Conservation (phyloP, 306 rosid species). For the Quercus mongolica region DNA sequence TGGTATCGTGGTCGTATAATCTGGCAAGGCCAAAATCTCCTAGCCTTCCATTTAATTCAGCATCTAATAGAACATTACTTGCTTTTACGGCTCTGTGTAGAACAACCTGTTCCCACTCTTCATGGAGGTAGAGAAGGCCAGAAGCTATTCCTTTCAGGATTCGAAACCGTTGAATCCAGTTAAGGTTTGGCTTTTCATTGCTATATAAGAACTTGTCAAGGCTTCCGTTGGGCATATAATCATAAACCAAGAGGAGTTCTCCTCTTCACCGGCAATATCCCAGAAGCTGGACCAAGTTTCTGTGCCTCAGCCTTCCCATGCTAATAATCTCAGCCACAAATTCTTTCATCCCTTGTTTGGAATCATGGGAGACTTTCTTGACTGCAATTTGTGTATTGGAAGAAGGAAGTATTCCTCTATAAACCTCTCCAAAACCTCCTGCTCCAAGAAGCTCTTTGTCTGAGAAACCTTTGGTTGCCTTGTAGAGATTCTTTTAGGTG, state of each 20-base stretch:
- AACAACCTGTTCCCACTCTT: too few species aligned
- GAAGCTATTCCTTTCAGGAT: too few species aligned
- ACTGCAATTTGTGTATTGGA: too few species aligned
- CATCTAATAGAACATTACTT: slow-evolving; percentile 60
- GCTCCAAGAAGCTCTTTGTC: too few species aligned
- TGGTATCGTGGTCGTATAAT: slow-evolving; percentile 48
- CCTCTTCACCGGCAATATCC: slow-evolving; percentile 62
- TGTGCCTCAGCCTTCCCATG: slow-evolving; percentile 65
- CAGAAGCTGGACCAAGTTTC: slow-evolving; percentile 56
- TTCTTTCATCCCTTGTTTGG: slow-evolving; percentile 73
- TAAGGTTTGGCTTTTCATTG: slow-evolving; percentile 30
- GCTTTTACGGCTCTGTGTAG: slow-evolving; percentile 75
- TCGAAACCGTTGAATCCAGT: slow-evolving; percentile 60
- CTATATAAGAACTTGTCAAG: slow-evolving; percentile 45
- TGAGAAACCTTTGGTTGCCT: too few species aligned
- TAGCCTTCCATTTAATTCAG: slow-evolving; percentile 52
- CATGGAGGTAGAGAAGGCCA: too few species aligned
- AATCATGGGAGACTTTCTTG: slow-evolving; percentile 64
- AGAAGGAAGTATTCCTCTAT: too few species aligned
- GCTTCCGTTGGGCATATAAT: slow-evolving; percentile 76
- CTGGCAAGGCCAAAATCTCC: slow-evolving; percentile 80
- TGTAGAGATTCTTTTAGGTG: too few species aligned
- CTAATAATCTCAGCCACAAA: slow-evolving; percentile 67
- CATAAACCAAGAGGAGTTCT: slow-evolving; percentile 63
- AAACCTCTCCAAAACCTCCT: too few species aligned